A percentile compares a stretch with the other conserved stretches of the same genome.
phyloP scores from a whole-genome alignment of 2,329 filamentous ascomycete genomes.

The Fusarium sp. region DNA sequence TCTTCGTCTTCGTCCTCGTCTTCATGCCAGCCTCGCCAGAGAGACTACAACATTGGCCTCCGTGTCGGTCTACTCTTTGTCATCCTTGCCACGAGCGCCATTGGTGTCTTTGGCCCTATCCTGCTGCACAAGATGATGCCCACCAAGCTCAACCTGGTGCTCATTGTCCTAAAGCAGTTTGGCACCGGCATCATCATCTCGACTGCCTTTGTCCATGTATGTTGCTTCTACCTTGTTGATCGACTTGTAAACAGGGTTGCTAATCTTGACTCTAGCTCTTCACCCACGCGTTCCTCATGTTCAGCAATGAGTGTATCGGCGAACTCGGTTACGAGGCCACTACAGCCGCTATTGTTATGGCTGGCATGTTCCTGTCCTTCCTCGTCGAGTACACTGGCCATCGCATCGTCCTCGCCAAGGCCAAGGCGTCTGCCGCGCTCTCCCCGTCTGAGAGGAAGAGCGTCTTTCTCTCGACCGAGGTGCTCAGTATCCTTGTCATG shows the following conservation, averaged over 20 bases:
- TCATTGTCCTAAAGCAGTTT: constrained; percentile 77
- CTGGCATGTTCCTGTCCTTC: constrained; percentile 78
- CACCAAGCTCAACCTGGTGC: constrained; percentile 58
- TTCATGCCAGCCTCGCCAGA: constrained; percentile 58
- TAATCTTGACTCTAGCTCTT: constrained; percentile 63
- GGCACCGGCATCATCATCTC: constrained; percentile 79
- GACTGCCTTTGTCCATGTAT: constrained; percentile 75
- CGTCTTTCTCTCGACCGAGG: constrained; percentile 52
- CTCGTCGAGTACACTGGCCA: constrained; percentile 75
- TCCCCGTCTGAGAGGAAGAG: constrained; percentile 39
- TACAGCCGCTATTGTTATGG: constrained; percentile 77
- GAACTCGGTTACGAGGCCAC: constrained; percentile 74
- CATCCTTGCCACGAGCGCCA: constrained; percentile 73
- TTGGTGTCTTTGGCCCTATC: constrained; percentile 77
- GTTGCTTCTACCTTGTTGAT: constrained; percentile 31
- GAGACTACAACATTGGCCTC: constrained; percentile 74
- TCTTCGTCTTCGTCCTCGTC: constrained; percentile 45
- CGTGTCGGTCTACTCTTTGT: constrained; percentile 79
- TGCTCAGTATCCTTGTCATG: constrained; percentile 74
- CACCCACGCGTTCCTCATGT: constrained; percentile 79
- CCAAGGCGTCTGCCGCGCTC: constrained; percentile 41
- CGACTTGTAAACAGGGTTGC: not conserved
- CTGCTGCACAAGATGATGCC: constrained; percentile 68
- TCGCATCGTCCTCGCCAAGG: constrained; percentile 61
- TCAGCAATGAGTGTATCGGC: constrained; percentile 75